Conservation (phyloP, 2,329 filamentous ascomycete species). For the Talaromyces funiculosus region DNA sequence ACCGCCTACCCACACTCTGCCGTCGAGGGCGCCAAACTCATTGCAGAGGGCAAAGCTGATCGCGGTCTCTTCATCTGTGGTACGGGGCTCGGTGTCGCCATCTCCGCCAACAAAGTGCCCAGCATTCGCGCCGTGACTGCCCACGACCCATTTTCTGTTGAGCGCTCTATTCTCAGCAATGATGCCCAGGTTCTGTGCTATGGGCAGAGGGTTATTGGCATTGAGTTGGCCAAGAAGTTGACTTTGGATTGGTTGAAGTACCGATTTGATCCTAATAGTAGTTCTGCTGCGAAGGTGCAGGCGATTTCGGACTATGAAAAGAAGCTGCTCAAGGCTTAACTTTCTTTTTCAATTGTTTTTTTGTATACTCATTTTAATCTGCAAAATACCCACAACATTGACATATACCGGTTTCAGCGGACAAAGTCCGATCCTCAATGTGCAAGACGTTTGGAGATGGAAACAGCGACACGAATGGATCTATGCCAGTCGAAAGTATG, state of each 20-base stretch:
- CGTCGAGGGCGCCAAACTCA: constrained; percentile 60
- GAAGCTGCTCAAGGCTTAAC: constrained; percentile 22
- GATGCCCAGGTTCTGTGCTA: constrained; percentile 83
- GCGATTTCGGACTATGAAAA: constrained; percentile 41
- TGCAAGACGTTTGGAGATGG: background rate
- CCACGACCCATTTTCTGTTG: constrained; percentile 79
- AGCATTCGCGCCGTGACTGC: constrained; percentile 83
- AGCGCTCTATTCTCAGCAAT: constrained; percentile 74
- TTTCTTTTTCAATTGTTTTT: background rate
- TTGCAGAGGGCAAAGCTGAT: constrained; percentile 54
- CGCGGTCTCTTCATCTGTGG: constrained; percentile 75
- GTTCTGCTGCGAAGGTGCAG: constrained; percentile 57
- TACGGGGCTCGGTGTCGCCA: constrained; percentile 80
- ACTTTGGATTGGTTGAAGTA: constrained; percentile 82
- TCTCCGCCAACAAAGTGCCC: constrained; percentile 81
- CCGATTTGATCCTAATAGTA: constrained; percentile 64
- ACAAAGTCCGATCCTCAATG: background rate
- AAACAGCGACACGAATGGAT: background rate
- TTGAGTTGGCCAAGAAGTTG: constrained; percentile 72
- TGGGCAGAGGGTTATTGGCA: constrained; percentile 74
- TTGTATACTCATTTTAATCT: background rate
- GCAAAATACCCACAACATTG: background rate
- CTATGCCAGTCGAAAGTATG: background rate
- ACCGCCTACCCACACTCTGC: constrained; percentile 78
- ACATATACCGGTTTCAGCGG: background rate